Percentiles rank a stretch among this genome's conserved stretches.
These are phyloP conservation scores for Lactifluus hygrophoroides DNA, from an alignment of 768 basidiomycete species.

Conservation along the genomic window DNA sequence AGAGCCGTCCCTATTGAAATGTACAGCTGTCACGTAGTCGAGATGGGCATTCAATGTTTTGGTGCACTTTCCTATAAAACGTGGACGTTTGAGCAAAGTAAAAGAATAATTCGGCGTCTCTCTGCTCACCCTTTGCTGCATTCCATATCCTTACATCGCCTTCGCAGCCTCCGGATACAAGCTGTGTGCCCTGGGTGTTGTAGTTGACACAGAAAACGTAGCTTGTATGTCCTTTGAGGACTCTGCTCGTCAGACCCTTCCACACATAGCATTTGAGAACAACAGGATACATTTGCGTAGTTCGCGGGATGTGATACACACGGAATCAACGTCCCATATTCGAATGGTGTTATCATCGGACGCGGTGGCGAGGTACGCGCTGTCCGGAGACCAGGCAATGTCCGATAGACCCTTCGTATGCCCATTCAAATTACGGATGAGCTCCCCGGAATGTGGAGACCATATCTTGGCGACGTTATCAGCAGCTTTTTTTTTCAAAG, in stretches of 20 bases:
- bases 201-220: conserved; percentile 92
- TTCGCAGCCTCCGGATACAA: conserved; percentile 90
- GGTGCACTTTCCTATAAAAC: conserved; percentile 71
- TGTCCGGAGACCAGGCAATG: conserved; percentile 82
- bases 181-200: conserved; percentile 75
- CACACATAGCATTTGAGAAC: background rate
- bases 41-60: conserved; percentile 87
- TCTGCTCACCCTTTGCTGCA: conserved; percentile 54
- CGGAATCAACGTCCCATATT: conserved; percentile 82
- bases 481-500: conserved; percentile 50
- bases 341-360: conserved; percentile 88
- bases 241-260: conserved; percentile 63
- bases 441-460: conserved; percentile 72
- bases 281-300: background rate
- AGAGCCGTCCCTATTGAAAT: conserved; percentile 87
- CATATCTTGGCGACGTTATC: conserved; percentile 77
- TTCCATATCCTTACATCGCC: conserved; percentile 94
- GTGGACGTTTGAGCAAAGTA: background rate
- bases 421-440: conserved; percentile 64
- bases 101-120: too few species aligned
- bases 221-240: conserved; percentile 73
- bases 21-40: conserved; percentile 91
- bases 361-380: conserved; percentile 75
- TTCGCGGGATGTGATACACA: conserved; percentile 29
- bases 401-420: conserved; percentile 83